Base-by-base conservation (phyloP, 345 rosid species). In the Brassica cretica region DNA sequence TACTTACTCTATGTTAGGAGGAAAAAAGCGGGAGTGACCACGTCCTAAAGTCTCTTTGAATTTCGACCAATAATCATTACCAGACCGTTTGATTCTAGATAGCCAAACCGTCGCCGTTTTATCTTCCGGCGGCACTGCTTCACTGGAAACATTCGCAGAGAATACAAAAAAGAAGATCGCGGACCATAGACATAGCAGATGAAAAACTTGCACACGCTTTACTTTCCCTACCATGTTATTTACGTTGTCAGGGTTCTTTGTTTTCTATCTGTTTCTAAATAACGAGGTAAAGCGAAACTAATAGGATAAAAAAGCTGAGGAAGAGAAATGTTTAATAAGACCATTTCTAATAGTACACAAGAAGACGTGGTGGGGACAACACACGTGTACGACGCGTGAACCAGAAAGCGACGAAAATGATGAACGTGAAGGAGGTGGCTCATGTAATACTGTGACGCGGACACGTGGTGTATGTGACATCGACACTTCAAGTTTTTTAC, bases 1-100 rank as follows among this genome's bases (percentile, higher is more conserved):
- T 72, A 24, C 80, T 80, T 65, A 80, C 83, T 80, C 64, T 58
- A 68, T 71, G 29, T 75, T 75, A 0, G 80, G 83, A 65, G 83
- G 83, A 8, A 75, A 70, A 32, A 80, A 80, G 51, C 64, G 64
- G 1, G 83, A 75, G 51, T 80, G 80, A 15, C 83, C 77, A 76
- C 11, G 70, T 66, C 39, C 60, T 19, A 80, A 59, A 66, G 80
- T 35, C 80, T 80, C 80, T 76, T 27, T 75, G 32, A 80, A 65
- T 66, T 60, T 80, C 5, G 27, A 64, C 83, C 76, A 80, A 18
- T 70, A 80, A 27, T 14, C 11, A 39, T 66, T 37, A 75, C 80
- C 73, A 15, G 76, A 65, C 24, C 11, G 64, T 75, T 29, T 75
- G 46, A 75, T 60, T 49, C 8, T 80, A 9, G 73, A 59, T 44